These are phyloP conservation scores for Ziziphus jujuba DNA, from an alignment of 306 rosid species.

Conservation along the genomic window DNA sequence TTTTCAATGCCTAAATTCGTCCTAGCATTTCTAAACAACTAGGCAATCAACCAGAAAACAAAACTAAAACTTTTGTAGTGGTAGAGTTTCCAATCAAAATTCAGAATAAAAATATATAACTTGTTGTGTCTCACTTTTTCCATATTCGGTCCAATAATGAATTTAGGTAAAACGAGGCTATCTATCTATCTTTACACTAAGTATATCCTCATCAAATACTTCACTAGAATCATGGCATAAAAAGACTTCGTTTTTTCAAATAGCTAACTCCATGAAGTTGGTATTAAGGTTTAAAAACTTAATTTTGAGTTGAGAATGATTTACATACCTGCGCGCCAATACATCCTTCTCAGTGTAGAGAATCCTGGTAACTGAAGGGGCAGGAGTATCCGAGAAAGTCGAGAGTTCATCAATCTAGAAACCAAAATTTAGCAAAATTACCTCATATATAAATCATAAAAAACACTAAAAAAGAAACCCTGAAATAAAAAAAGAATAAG, in stretches of 20 bases:
- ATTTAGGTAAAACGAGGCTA: no score
- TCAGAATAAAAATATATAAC: no score
- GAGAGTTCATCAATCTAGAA: slow-evolving; percentile 84
- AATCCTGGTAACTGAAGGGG: slow-evolving; percentile 91
- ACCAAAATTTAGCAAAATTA: slow-evolving; percentile 9
- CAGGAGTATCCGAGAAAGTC: slow-evolving; percentile 72
- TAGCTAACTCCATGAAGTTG: background rate
- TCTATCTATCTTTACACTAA: no score
- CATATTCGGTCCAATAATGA: no score
- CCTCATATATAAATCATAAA: slow-evolving; percentile 6
- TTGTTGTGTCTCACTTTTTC: no score
- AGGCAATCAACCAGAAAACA: background rate
- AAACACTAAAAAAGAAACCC: background rate
- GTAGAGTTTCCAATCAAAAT: background rate
- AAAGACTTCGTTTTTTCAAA: background rate
- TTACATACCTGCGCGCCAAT: slow-evolving; percentile 64
- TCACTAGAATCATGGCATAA: slow-evolving; percentile 2
- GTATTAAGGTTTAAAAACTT: background rate
- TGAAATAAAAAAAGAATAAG: background rate
- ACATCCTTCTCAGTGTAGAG: slow-evolving; percentile 85
- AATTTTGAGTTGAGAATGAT: background rate
- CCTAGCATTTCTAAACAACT: background rate
- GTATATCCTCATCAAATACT: background rate
- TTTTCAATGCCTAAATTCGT: background rate
- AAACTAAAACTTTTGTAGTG: background rate